A percentile compares a stretch with the other conserved stretches of the same genome.
Conservation (phyloP, 2,329 filamentous ascomycete genomes). For the Septoria linicola region DNA sequence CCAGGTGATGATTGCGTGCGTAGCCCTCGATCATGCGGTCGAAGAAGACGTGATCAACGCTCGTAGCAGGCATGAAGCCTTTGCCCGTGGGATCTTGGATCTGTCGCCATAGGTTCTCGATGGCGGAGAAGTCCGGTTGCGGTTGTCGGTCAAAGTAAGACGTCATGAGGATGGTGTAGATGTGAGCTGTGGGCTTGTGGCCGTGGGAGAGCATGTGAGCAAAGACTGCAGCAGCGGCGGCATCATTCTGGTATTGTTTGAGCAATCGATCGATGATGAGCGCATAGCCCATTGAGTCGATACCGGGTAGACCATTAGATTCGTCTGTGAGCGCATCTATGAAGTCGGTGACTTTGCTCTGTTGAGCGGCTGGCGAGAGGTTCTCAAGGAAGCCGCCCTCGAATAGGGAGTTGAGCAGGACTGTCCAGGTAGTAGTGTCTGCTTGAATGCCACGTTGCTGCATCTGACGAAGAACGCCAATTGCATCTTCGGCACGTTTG, state of each 20-base stretch:
- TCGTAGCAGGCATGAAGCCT: constrained; percentile 16
- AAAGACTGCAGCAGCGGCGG: constrained; percentile 61
- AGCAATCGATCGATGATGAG: constrained; percentile 68
- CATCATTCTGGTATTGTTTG: constrained; percentile 45
- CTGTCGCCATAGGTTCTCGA: constrained; percentile 58
- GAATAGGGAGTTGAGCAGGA: constrained; percentile 63
- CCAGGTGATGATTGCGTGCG: constrained; percentile 46
- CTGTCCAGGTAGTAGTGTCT: constrained; percentile 65
- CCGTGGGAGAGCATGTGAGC: constrained; percentile 59
- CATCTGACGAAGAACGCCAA: constrained; percentile 46
- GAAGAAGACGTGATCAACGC: constrained; percentile 61
- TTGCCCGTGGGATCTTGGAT: constrained; percentile 40
- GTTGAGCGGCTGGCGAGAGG: constrained; percentile 52
- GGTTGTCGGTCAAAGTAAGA: constrained; percentile 60
- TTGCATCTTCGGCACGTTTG: constrained; percentile 31
- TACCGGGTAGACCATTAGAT: constrained; percentile 43
- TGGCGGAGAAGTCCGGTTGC: constrained; percentile 56
- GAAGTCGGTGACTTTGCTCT: constrained; percentile 54
- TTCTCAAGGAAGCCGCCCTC: constrained; percentile 49
- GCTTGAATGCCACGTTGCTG: constrained; percentile 47
- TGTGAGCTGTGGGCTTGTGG: constrained; percentile 59
- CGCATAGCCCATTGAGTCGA: constrained; percentile 65
- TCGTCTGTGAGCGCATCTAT: constrained; percentile 59
- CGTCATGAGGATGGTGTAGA: constrained; percentile 72
- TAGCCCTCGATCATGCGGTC: constrained; percentile 70